phyloP scores from a whole-genome alignment of 106 monocot genomes.

The Allium fistulosum region DNA sequence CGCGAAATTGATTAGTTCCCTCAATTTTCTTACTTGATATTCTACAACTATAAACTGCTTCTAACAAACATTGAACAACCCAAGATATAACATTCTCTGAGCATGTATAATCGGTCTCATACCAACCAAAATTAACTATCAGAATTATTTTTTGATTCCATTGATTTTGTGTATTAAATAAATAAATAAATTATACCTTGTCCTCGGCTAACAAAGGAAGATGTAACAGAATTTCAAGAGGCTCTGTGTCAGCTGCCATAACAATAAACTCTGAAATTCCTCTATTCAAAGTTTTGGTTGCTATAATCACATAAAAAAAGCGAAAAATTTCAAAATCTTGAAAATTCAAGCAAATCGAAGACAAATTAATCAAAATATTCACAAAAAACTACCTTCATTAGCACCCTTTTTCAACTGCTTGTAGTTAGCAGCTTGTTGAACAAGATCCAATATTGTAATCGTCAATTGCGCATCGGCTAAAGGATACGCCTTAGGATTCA shows the following conservation, averaged over 20 bases:
- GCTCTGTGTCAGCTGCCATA: conserved; percentile 85
- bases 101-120: too few relatives aligned
- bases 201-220: conserved; percentile 79
- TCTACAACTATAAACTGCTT: too few relatives aligned
- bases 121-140: too few relatives aligned
- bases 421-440: conserved; percentile 85
- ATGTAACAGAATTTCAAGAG: conserved; percentile 75
- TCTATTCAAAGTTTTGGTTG: conserved; percentile 77
- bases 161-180: too few relatives aligned
- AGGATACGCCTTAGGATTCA: conserved; percentile 93
- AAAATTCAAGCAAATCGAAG: neutral
- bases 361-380: too few relatives aligned
- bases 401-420: conserved; percentile 97
- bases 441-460: conserved; percentile 73
- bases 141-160: too few relatives aligned
- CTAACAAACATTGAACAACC: too few relatives aligned
- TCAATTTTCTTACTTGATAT: too few relatives aligned
- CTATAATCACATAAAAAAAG: conserved; percentile 18
- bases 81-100: too few relatives aligned
- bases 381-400: conserved; percentile 52
- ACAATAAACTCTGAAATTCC: conserved; percentile 86
- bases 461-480: conserved; percentile 84
- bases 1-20: too few relatives aligned
- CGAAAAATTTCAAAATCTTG: neutral
- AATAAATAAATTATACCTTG: conserved; percentile 31